Percentiles rank a stretch among this genome's conserved stretches.
These are phyloP conservation scores for Leishmania arabica DNA, from an alignment of 208 protist species.

Conservation along the genomic window DNA sequence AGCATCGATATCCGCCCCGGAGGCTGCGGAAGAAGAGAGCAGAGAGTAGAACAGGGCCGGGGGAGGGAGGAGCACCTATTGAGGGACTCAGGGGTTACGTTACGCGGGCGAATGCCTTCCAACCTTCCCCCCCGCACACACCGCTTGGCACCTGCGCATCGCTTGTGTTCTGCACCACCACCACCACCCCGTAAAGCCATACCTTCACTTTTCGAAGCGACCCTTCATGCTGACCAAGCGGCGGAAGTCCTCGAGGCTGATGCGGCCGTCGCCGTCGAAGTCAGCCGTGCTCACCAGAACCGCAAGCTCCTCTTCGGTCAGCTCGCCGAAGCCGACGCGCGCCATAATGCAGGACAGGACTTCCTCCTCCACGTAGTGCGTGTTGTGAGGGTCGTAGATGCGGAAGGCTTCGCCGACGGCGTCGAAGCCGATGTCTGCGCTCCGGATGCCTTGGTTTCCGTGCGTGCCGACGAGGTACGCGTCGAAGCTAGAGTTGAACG, in stretches of 20 bases:
- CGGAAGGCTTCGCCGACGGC: conserved; percentile 87
- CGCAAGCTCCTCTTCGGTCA: conserved; percentile 83
- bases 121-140: neutral
- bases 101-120: neutral
- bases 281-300: conserved; percentile 92
- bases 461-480: conserved; percentile 14
- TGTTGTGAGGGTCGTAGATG: conserved; percentile 90
- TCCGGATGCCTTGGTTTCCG: neutral
- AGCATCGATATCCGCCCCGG: neutral
- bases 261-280: conserved; percentile 92
- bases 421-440: conserved; percentile 50
- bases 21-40: conserved; percentile 10
- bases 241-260: conserved; percentile 91
- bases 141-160: neutral
- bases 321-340: conserved; percentile 83
- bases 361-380: conserved; percentile 82
- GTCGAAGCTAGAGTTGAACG: conserved; percentile 10
- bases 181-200: neutral
- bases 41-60: conserved; percentile 10
- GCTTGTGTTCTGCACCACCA: neutral
- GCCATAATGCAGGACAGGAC: conserved; percentile 86
- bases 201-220: conserved; percentile 35
- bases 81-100: neutral
- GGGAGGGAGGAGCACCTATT: neutral
- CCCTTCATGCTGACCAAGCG: conserved; percentile 82